A percentile compares a stretch with the other conserved stretches of the same genome.
Conservation (phyloP, 768 basidiomycete species). For the Xerocomus brunneocitrinus region DNA sequence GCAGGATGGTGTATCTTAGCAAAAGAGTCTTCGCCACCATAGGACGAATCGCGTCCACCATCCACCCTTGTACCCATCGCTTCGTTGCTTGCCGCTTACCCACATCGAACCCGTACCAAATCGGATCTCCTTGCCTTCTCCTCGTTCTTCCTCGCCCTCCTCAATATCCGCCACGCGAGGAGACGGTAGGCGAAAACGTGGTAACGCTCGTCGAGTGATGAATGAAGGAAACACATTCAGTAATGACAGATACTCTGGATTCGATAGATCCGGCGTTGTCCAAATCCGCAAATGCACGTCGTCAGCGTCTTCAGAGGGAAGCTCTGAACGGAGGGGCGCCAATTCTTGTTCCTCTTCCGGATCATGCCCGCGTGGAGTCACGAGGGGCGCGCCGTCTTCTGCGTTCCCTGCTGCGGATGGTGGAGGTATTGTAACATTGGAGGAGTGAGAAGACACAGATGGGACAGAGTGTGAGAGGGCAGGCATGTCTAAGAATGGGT, state of each 20-base stretch:
- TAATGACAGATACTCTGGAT: slow-evolving; percentile 68
- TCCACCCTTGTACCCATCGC: slow-evolving; percentile 64
- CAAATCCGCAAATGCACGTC: slow-evolving; percentile 68
- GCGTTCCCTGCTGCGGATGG: slow-evolving; percentile 32
- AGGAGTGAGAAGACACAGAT: slow-evolving; percentile 50
- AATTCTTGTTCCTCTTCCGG: slow-evolving; percentile 34
- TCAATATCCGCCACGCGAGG: slow-evolving; percentile 56
- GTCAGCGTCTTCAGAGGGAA: slow-evolving; percentile 30
- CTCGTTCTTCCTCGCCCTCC: slow-evolving; percentile 57
- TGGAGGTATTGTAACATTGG: slow-evolving; percentile 28
- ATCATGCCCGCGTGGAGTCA: slow-evolving; percentile 28
- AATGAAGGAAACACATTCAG: slow-evolving; percentile 75
- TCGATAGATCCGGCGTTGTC: slow-evolving; percentile 74
- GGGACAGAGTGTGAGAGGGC: slow-evolving; percentile 50
- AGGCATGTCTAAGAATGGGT: slow-evolving; percentile 76
- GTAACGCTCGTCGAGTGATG: slow-evolving; percentile 62
- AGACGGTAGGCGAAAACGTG: slow-evolving; percentile 55
- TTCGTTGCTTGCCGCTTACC: slow-evolving; percentile 58
- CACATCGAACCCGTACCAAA: slow-evolving; percentile 86
- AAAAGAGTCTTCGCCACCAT: slow-evolving; percentile 80
- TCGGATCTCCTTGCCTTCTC: slow-evolving; percentile 53
- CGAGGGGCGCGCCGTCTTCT: slow-evolving; percentile 41
- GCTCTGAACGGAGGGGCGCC: slow-evolving; percentile 31
- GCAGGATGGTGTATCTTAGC: slow-evolving; percentile 39
- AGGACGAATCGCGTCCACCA: slow-evolving; percentile 76